A percentile compares a stretch with the other conserved stretches of the same genome.
phyloP scores from a whole-genome alignment of 768 basidiomycete species.

The Termitomyces sp. region DNA sequence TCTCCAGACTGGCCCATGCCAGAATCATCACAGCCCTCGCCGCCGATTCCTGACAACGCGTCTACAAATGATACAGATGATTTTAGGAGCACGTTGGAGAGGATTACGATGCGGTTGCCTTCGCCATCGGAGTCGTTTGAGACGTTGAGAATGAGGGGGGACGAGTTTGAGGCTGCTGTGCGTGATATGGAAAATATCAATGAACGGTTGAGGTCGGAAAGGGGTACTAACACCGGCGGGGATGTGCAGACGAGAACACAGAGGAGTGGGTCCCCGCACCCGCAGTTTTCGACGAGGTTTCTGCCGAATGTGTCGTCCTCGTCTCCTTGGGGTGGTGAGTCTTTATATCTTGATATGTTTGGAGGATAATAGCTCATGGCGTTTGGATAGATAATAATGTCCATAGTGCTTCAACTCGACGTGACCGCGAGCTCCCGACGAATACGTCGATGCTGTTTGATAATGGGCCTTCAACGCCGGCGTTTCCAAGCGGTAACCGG shows the following conservation, averaged over 20 bases:
- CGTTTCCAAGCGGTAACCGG: neutral
- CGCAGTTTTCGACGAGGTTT: neutral
- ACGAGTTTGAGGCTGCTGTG: neutral
- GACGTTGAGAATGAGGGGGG: neutral
- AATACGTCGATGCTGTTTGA: slow-evolving; percentile 8
- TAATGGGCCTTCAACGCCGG: neutral
- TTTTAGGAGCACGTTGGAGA: neutral
- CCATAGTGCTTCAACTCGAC: neutral
- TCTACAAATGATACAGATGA: neutral
- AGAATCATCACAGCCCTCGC: neutral
- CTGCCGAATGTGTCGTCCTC: neutral
- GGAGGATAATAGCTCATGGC: neutral
- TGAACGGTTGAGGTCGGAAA: neutral
- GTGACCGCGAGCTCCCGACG: slow-evolving; percentile 3
- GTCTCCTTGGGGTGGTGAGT: slow-evolving; percentile 1
- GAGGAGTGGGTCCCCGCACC: neutral
- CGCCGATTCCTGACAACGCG: neutral
- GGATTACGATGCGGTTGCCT: neutral
- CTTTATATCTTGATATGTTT: too few species aligned
- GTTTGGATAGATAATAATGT: neutral
- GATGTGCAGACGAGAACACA: neutral
- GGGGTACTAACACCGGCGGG: too few species aligned
- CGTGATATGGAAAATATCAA: neutral
- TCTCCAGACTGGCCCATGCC: neutral
- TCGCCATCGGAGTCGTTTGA: neutral